Conservation (phyloP, 768 basidiomycete species). For the Rhodotorula kratochvilovae region DNA sequence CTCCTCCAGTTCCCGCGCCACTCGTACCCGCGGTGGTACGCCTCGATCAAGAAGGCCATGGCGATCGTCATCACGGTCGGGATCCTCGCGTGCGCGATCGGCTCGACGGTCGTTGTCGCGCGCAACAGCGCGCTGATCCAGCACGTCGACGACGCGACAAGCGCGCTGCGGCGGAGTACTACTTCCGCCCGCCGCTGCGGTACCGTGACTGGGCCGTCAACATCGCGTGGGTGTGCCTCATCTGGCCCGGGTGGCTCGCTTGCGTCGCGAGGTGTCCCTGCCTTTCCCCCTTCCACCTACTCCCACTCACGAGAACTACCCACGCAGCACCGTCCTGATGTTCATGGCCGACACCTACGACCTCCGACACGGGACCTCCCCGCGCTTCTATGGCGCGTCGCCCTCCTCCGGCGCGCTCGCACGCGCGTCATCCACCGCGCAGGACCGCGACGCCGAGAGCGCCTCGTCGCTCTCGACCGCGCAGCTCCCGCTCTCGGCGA, state of each 20-base stretch:
- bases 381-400: background rate
- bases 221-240: slow-evolving; percentile 14
- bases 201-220: slow-evolving; percentile 38
- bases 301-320: too few species aligned
- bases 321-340: background rate
- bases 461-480: too few species aligned
- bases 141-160: slow-evolving; percentile 3
- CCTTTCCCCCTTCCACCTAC: too few species aligned
- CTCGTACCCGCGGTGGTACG: slow-evolving; percentile 39
- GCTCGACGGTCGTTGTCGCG: slow-evolving; percentile 29
- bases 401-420: too few species aligned
- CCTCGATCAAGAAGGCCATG: slow-evolving; percentile 21
- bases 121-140: slow-evolving; percentile 21
- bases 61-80: slow-evolving; percentile 32
- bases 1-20: slow-evolving; percentile 32
- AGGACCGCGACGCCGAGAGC: background rate
- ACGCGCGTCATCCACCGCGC: too few species aligned
- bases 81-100: slow-evolving; percentile 29
- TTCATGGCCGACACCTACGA: background rate
- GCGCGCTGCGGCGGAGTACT: slow-evolving; percentile 8
- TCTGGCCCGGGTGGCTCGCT: slow-evolving; percentile 22
- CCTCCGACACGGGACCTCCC: background rate
- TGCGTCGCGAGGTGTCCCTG: slow-evolving; percentile 4
- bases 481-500: background rate
- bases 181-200: slow-evolving; percentile 29